Conservation (phyloP, 2,329 filamentous ascomycete genomes). For the Hymenoscyphus fructigenus region DNA sequence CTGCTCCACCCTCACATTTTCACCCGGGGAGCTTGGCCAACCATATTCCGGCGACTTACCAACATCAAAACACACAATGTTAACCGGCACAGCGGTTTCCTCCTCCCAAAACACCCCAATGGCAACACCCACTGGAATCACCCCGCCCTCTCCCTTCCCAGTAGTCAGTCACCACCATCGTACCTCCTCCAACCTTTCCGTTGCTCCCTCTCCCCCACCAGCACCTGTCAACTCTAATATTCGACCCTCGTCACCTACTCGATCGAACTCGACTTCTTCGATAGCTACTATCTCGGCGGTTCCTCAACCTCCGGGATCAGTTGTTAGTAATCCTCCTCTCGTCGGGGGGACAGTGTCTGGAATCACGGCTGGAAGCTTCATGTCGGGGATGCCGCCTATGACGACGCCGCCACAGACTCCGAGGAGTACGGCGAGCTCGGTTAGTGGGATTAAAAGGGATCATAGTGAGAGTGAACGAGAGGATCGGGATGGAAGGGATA, state of each 20-base stretch:
- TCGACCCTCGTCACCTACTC: constrained; percentile 73
- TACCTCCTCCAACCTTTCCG: constrained; percentile 56
- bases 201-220: constrained; percentile 58
- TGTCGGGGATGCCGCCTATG: constrained; percentile 62
- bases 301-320: constrained; percentile 40
- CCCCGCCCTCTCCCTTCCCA: constrained; percentile 58
- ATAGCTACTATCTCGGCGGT: constrained; percentile 64
- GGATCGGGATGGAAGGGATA: constrained; percentile 51
- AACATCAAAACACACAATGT: constrained; percentile 44
- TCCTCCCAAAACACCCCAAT: constrained; percentile 67
- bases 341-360: constrained; percentile 75
- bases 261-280: constrained; percentile 84
- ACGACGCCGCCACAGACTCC: constrained; percentile 92
- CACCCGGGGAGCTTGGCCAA: constrained; percentile 79
- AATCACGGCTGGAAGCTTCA: constrained; percentile 62
- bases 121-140: constrained; percentile 68
- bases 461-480: constrained; percentile 50
- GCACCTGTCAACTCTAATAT: constrained; percentile 51
- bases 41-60: constrained; percentile 69
- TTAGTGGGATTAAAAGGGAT: constrained; percentile 57
- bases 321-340: constrained; percentile 76
- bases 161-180: constrained; percentile 49
- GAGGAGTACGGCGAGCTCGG: constrained; percentile 56
- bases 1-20: constrained; percentile 87
- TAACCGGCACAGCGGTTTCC: constrained; percentile 40